Evolutionary conservation across 2,329 filamentous ascomycete genomes (phyloP).

Genomic region (Talaromyces sp.): DNA sequence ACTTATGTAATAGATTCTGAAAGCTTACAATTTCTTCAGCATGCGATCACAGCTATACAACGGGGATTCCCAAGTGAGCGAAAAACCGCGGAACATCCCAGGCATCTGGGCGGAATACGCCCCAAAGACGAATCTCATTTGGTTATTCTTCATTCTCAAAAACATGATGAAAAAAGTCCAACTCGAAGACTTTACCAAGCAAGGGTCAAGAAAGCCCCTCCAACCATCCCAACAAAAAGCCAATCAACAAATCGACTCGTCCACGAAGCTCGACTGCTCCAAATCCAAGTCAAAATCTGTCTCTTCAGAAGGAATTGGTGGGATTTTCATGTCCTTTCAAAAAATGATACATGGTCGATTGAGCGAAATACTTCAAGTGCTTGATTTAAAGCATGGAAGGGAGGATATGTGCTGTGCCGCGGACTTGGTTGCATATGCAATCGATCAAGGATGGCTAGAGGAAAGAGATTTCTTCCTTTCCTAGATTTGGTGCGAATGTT

Average conservation of each 20-base stretch:
- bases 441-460: conserved; percentile 35
- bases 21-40: conserved; percentile 16
- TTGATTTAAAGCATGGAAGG: conserved; percentile 32
- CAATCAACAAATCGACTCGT: conserved; percentile 13
- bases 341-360: conserved; percentile 28
- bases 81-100: conserved; percentile 26
- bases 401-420: conserved; percentile 39
- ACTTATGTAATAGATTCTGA: not conserved
- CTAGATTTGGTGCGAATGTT: not conserved
- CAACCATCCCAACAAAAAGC: not conserved
- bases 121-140: conserved; percentile 58
- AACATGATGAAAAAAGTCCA: conserved; percentile 43
- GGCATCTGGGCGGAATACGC: conserved; percentile 50
- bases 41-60: conserved; percentile 39
- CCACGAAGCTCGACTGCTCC: not conserved
- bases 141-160: conserved; percentile 56
- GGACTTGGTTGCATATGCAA: conserved; percentile 38
- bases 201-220: conserved; percentile 12
- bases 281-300: not conserved
- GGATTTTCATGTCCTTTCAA: conserved; percentile 18
- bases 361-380: conserved; percentile 25
- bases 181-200: not conserved
- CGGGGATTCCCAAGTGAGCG: conserved; percentile 36
- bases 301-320: not conserved
- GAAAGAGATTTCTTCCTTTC: conserved; percentile 32